phyloP scores from a whole-genome alignment of 2,329 filamentous ascomycete species.

The Paraphaeosphaeria sporulosa region DNA sequence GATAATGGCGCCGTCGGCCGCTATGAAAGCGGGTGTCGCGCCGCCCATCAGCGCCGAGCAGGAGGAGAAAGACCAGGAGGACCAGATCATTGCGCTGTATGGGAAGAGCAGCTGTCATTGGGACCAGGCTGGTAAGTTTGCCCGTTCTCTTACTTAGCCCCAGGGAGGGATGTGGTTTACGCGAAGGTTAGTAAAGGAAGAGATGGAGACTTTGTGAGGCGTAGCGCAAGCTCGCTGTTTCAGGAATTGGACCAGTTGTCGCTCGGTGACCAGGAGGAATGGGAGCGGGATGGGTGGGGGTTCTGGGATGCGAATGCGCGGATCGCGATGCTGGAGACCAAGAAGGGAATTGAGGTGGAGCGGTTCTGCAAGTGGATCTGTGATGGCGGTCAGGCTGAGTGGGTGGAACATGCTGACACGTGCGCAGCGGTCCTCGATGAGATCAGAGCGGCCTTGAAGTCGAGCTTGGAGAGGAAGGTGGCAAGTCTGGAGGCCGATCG shows the following conservation, averaged over 20 bases:
- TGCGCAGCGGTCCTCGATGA: conserved; percentile 38
- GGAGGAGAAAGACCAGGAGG: conserved; percentile 43
- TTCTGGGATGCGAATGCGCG: background rate
- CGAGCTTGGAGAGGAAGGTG: conserved; percentile 76
- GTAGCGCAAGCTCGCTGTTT: background rate
- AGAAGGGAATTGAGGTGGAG: background rate
- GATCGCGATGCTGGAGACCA: background rate
- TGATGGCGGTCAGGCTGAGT: conserved; percentile 16
- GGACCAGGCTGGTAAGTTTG: conserved; percentile 31
- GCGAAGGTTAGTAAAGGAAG: background rate
- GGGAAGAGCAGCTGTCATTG: conserved; percentile 40
- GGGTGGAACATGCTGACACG: conserved; percentile 8
- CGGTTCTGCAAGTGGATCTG: background rate
- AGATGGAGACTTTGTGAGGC: background rate
- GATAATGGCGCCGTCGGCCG: conserved; percentile 40
- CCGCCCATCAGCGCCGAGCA: conserved; percentile 24
- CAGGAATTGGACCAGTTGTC: background rate
- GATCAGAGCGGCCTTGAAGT: conserved; percentile 60
- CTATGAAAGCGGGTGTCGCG: conserved; percentile 26
- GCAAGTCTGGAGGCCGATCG: conserved; percentile 79
- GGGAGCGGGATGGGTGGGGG: background rate
- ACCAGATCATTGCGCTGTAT: conserved; percentile 43
- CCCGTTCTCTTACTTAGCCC: background rate
- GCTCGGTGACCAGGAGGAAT: background rate
- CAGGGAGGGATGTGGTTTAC: background rate